Evolutionary conservation across 2,329 filamentous ascomycete species (phyloP).

Genomic region (Daldinia sp.): DNA sequence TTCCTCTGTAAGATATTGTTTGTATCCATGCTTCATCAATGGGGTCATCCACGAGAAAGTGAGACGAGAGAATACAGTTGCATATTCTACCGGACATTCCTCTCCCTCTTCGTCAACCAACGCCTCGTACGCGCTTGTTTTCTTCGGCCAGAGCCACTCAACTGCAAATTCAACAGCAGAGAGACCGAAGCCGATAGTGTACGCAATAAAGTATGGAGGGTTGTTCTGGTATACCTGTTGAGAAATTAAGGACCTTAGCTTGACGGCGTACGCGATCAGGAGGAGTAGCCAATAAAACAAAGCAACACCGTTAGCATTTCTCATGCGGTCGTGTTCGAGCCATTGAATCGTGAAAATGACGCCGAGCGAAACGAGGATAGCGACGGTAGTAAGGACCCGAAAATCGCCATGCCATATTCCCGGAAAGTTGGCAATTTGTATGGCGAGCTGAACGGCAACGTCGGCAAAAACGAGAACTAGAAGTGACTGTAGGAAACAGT

Average conservation of each 20-base stretch:
- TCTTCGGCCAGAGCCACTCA: conserved; percentile 89
- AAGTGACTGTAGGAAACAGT: conserved; percentile 32
- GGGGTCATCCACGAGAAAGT: conserved; percentile 99
- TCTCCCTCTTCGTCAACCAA: conserved; percentile 63
- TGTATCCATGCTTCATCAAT: conserved; percentile 95
- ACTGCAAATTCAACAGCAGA: conserved; percentile 75
- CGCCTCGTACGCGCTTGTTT: conserved; percentile 67
- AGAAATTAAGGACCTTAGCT: conserved; percentile 84
- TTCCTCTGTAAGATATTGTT: conserved; percentile 88
- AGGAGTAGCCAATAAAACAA: conserved; percentile 94
- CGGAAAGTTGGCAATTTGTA: conserved; percentile 77
- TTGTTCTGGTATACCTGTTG: conserved; percentile 74
- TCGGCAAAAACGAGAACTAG: conserved; percentile 68
- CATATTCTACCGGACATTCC: conserved; percentile 83
- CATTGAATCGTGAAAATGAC: conserved; percentile 85
- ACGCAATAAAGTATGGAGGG: conserved; percentile 79
- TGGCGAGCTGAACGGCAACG: conserved; percentile 73
- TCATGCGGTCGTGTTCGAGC: conserved; percentile 82
- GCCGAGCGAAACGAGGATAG: conserved; percentile 74
- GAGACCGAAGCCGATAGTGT: conserved; percentile 75
- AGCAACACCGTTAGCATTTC: conserved; percentile 86
- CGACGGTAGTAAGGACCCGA: conserved; percentile 80
- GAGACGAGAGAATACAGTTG: conserved; percentile 89
- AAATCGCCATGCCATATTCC: conserved; percentile 81
- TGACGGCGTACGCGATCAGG: conserved; percentile 78